Percentiles rank a stretch among this genome's conserved stretches.
These are phyloP conservation scores for Globomyces pollinis-pini DNA, from an alignment of 192 early-diverging fungal genomes.

Conservation along the genomic window DNA sequence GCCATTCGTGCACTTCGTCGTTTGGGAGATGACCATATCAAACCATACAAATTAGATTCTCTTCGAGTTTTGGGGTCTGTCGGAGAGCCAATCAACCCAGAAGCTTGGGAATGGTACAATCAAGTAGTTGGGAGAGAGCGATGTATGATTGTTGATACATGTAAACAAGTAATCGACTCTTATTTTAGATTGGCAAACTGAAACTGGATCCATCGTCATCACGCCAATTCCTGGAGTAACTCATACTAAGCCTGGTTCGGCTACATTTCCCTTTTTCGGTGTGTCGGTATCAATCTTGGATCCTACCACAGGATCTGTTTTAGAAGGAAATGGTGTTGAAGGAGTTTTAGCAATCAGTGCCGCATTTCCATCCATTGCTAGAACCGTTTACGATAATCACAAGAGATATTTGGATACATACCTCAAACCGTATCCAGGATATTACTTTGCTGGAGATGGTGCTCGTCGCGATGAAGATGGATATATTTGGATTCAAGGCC, in stretches of 20 bases:
- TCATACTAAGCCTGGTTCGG: slow-evolving; percentile 88
- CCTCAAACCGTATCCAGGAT: slow-evolving; percentile 78
- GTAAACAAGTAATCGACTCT: slow-evolving; percentile 54
- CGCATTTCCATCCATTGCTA: slow-evolving; percentile 87
- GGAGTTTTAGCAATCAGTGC: slow-evolving; percentile 85
- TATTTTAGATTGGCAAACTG: slow-evolving; percentile 33
- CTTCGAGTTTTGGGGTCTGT: slow-evolving; percentile 90
- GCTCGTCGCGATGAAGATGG: slow-evolving; percentile 85
- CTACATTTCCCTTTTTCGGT: slow-evolving; percentile 96
- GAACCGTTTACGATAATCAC: slow-evolving; percentile 88
- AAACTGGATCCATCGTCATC: slow-evolving; percentile 89
- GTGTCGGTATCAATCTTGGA: slow-evolving; percentile 82
- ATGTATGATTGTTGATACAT: slow-evolving; percentile 95
- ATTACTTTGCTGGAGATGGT: slow-evolving; percentile 96
- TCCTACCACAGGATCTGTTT: slow-evolving; percentile 71
- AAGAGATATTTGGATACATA: slow-evolving; percentile 89
- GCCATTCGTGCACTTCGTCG: slow-evolving; percentile 93
- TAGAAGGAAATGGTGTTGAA: slow-evolving; percentile 77
- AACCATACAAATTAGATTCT: slow-evolving; percentile 68
- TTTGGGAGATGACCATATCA: slow-evolving; percentile 70
- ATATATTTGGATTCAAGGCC: slow-evolving; percentile 92
- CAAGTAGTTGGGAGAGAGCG: slow-evolving; percentile 75
- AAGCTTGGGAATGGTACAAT: slow-evolving; percentile 97
- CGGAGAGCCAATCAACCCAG: slow-evolving; percentile 96
- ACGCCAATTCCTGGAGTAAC: slow-evolving; percentile 86